These are phyloP conservation scores for Colletotrichum tropicale DNA, from an alignment of 2,329 filamentous ascomycete genomes.

Conservation along the genomic window DNA sequence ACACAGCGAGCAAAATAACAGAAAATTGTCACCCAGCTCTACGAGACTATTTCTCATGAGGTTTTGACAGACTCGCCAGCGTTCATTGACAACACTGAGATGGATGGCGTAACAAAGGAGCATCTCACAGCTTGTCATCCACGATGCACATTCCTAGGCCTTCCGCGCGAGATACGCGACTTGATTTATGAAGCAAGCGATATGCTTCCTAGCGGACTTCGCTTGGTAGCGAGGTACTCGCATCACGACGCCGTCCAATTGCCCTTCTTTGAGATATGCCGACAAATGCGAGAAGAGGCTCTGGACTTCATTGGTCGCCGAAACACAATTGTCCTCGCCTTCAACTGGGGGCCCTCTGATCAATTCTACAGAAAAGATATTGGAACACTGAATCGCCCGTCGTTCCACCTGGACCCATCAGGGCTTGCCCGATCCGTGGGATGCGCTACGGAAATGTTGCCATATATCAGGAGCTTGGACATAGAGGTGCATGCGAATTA, in stretches of 20 bases:
- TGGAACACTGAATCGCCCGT: neutral
- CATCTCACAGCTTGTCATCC: neutral
- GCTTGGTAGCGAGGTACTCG: neutral
- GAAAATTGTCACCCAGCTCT: fast-evolving
- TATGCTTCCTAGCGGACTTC: neutral
- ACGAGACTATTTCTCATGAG: neutral
- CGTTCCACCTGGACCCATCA: neutral
- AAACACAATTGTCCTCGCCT: neutral
- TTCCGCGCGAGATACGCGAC: neutral
- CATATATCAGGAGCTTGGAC: neutral
- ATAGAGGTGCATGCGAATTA: neutral
- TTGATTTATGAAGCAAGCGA: neutral
- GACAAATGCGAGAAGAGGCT: neutral
- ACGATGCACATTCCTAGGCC: neutral
- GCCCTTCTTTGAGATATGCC: neutral
- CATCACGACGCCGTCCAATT: neutral
- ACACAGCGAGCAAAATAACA: neutral
- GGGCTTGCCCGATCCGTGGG: neutral
- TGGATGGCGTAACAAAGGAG: neutral
- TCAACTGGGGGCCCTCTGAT: neutral
- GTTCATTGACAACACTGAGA: neutral
- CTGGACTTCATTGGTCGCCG: neutral
- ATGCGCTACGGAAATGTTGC: neutral
- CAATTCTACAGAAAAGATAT: neutral
- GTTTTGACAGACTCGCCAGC: neutral